Conservation (phyloP, 192 early-diverging fungal species). For the Umbelopsis isabellina region DNA sequence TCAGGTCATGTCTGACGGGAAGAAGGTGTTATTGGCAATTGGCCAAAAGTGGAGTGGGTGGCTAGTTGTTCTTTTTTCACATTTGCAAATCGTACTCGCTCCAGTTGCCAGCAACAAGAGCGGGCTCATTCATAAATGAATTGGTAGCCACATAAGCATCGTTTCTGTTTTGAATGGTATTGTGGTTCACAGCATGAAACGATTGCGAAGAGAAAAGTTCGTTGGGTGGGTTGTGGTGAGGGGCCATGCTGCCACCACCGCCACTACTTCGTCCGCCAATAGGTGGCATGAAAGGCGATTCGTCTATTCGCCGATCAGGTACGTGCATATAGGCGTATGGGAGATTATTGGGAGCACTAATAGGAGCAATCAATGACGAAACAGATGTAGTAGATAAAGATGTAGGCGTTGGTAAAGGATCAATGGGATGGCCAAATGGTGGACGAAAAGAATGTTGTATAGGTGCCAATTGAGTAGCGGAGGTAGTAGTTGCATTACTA, state of each 20-base stretch:
- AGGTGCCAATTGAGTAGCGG: slow-evolving; percentile 1
- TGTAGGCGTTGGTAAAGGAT: not conserved
- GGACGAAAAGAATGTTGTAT: slow-evolving; percentile 11
- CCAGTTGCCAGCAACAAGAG: slow-evolving; percentile 23
- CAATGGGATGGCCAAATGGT: slow-evolving; percentile 9
- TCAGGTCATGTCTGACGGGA: not conserved
- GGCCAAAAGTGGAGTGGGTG: not conserved
- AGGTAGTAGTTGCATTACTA: not conserved
- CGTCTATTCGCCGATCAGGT: slow-evolving; percentile 12
- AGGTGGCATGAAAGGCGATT: slow-evolving; percentile 13
- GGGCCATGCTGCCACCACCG: not conserved
- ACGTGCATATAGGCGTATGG: slow-evolving; percentile 15
- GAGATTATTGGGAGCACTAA: not conserved
- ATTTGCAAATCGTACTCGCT: slow-evolving; percentile 16
- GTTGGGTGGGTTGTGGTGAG: not conserved
- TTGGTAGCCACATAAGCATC: slow-evolving; percentile 8
- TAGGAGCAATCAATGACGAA: not conserved
- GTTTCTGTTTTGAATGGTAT: slow-evolving; percentile 9
- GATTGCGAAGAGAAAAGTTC: slow-evolving; percentile 16
- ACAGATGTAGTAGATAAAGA: not conserved
- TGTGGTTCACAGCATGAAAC: slow-evolving; percentile 1
- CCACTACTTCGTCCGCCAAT: not conserved
- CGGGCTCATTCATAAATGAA: slow-evolving; percentile 19
- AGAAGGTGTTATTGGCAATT: not conserved
- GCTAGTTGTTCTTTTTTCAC: slow-evolving; percentile 1